Percentiles rank a stretch among this genome's conserved stretches.
These are phyloP conservation scores for Chaetomium fimeti DNA, from an alignment of 495 filamentous ascomycete species.

Conservation along the genomic window DNA sequence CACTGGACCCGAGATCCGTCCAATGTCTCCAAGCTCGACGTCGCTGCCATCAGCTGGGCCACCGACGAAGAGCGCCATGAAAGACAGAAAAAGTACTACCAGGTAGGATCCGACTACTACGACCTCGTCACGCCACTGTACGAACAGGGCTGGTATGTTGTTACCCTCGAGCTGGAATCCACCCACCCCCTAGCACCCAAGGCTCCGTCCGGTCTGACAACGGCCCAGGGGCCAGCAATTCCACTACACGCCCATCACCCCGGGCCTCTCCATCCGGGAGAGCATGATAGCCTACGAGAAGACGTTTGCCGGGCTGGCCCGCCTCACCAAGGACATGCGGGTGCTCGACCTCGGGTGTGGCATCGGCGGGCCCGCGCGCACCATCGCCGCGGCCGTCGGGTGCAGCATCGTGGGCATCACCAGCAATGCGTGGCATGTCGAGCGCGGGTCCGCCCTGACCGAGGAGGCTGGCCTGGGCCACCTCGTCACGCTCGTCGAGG, in stretches of 20 bases:
- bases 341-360: conserved; percentile 27
- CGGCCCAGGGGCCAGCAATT: conserved; percentile 24
- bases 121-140: conserved; percentile 17
- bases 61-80: conserved; percentile 19
- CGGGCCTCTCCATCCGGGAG: conserved; percentile 23
- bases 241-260: conserved; percentile 26
- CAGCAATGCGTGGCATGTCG: conserved; percentile 27
- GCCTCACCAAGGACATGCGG: conserved; percentile 22
- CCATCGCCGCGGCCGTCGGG: conserved; percentile 11
- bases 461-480: conserved; percentile 19
- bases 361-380: conserved; percentile 24
- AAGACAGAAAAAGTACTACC: conserved; percentile 19
- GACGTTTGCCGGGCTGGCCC: conserved; percentile 21
- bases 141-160: conserved; percentile 22
- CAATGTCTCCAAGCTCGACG: conserved; percentile 13
- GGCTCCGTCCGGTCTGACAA: background rate
- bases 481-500: conserved; percentile 13
- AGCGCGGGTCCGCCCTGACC: conserved; percentile 21
- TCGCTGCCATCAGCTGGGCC: conserved; percentile 19
- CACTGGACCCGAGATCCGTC: conserved; percentile 17
- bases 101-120: conserved; percentile 23
- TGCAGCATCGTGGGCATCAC: conserved; percentile 25
- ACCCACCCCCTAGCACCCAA: background rate
- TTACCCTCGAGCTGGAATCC: background rate
- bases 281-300: conserved; percentile 26